These are phyloP conservation scores for Melanomma pulvis-pyrius DNA, from an alignment of 495 filamentous ascomycete genomes.

Conservation along the genomic window DNA sequence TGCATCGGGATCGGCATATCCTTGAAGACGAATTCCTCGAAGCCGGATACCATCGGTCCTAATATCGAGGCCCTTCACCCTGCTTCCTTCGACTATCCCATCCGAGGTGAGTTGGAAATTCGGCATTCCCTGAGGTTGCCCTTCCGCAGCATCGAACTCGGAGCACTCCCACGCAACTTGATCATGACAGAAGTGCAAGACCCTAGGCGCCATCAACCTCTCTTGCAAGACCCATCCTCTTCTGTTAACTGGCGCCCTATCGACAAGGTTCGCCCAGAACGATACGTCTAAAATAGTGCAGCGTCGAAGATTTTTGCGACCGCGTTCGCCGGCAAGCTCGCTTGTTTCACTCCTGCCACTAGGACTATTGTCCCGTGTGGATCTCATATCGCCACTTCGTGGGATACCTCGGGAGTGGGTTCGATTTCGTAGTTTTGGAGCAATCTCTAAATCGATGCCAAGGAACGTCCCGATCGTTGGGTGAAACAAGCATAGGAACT, in stretches of 20 bases:
- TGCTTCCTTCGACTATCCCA: neutral
- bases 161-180: constrained; percentile 21
- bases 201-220: constrained; percentile 6
- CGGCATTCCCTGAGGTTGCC: constrained; percentile 10
- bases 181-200: constrained; percentile 5
- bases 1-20: constrained; percentile 3
- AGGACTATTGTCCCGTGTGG: neutral
- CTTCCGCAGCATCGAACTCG: constrained; percentile 12
- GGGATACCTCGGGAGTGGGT: neutral
- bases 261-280: constrained; percentile 7
- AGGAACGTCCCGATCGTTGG: neutral
- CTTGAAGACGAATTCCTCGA: constrained; percentile 2
- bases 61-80: constrained; percentile 2
- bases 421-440: neutral
- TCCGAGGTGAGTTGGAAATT: constrained; percentile 10
- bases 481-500: neutral
- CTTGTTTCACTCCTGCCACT: neutral
- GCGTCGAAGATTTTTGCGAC: neutral
- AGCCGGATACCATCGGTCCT: neutral
- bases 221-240: constrained; percentile 21
- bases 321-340: neutral
- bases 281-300: constrained; percentile 14
- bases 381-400: neutral
- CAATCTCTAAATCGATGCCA: neutral
- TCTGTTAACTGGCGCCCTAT: constrained; percentile 1